Evolutionary conservation across 176 grass and related monocot species (phyloP), one percentile per base, ranked within the genome.

Genomic region (Zea luxurians): DNA sequence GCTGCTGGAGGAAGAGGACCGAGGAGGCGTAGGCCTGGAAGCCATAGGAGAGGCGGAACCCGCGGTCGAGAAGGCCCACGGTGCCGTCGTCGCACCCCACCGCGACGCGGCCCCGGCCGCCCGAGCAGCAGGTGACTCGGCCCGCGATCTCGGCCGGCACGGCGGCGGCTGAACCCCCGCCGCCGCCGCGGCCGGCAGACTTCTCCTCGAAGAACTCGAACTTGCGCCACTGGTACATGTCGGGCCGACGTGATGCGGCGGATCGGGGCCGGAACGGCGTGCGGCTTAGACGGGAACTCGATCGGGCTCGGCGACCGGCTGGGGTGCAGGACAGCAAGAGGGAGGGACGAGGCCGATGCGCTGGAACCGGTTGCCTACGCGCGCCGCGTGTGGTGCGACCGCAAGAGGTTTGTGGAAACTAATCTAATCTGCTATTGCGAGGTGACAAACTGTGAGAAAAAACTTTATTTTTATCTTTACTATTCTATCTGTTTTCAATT

Each of bases 141-240:
- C 91, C 82, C 37, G 75, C 71, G 84, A 97, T 91, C 94, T 93
- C 83, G 67, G 78, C 76, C n/a, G 86, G 77, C 70, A 93, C 89
- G 67, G 88, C 74, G 36, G 85, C 71, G 43, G 43, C 20, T 2
- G 67, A 48, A 1, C 7, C 13, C 78, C 80, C 62, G 27, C 74
- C 82, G 46, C 44, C 80, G 12, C 85, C 48, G 13, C 88, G 57
- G 77, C 85, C 91, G 12, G 84, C 74, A 7, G 88, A 83, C 89
- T 97, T 97, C 84, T 91, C 91, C 86, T 93, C 91, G 82, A 97
- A 91, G 68, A 97, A 97, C 84, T 97, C 91, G 76, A 93, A 97
- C 82, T 97, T 97, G 41, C 86, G 84, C 91, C 88, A 89, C 86
- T 97, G 91, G 64, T 93, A 97, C 91, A 91, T 97, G 82, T 17